These are phyloP conservation scores for Spinellus fusiger DNA, from an alignment of 192 early-diverging fungal genomes.

Conservation along the genomic window DNA sequence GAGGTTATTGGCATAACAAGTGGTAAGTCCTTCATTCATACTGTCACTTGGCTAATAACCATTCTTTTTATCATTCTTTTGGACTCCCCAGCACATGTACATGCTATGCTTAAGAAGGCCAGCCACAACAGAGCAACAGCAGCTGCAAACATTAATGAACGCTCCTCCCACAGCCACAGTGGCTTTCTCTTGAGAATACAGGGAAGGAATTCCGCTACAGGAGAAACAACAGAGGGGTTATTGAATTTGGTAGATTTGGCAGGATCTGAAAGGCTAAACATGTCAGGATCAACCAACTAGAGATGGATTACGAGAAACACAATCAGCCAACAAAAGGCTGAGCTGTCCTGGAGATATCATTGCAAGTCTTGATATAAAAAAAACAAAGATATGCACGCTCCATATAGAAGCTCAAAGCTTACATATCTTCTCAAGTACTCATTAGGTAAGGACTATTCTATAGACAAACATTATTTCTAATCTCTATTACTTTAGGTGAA, in stretches of 20 bases:
- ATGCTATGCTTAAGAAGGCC: conserved; percentile 66
- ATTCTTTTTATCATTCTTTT: conserved; percentile 44
- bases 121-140: conserved; percentile 83
- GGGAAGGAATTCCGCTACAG: conserved; percentile 69
- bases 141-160: conserved; percentile 88
- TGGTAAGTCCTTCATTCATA: conserved; percentile 24
- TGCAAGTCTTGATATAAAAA: conserved; percentile 74
- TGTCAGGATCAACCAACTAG: conserved; percentile 80
- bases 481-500: conserved; percentile 47
- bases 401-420: conserved; percentile 92
- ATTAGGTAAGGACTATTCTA: conserved; percentile 26
- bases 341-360: conserved; percentile 90
- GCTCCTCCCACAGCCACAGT: conserved; percentile 89
- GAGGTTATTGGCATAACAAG: conserved; percentile 71
- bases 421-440: conserved; percentile 68
- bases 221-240: conserved; percentile 65
- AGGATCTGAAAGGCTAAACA: conserved; percentile 83
- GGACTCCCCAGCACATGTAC: conserved; percentile 68
- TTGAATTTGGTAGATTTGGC: conserved; percentile 95
- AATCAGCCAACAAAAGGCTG: conserved; percentile 94
- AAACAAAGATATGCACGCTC: conserved; percentile 67
- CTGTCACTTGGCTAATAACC: too few relatives aligned
- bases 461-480: background rate
- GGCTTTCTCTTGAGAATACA: conserved; percentile 82
- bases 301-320: conserved; percentile 85